phyloP scores from a whole-genome alignment of 2,329 filamentous ascomycete genomes.

The Sarocladium oryzae region DNA sequence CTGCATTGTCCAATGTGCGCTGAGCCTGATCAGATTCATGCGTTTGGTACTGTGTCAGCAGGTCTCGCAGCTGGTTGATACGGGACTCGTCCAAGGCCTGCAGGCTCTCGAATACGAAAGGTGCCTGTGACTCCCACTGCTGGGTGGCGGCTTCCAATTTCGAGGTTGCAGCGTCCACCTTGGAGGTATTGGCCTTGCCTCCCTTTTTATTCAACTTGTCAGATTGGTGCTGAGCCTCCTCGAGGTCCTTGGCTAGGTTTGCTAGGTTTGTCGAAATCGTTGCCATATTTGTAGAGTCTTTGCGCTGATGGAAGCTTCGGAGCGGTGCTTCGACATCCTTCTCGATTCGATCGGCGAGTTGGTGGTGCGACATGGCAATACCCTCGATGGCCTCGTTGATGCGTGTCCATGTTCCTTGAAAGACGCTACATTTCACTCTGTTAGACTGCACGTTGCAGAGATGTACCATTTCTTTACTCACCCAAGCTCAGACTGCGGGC shows the following conservation, averaged over 20 bases:
- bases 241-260: slow-evolving; percentile 77
- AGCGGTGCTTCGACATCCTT: slow-evolving; percentile 81
- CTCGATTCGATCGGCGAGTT: slow-evolving; percentile 75
- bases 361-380: slow-evolving; percentile 76
- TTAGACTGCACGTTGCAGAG: not conserved
- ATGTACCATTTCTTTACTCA: too few species aligned
- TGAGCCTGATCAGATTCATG: slow-evolving; percentile 86
- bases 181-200: slow-evolving; percentile 66
- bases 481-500: slow-evolving; percentile 78
- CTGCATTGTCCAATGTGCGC: slow-evolving; percentile 64
- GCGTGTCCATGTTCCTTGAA: slow-evolving; percentile 84
- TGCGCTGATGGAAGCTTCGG: slow-evolving; percentile 64
- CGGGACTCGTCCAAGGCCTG: slow-evolving; percentile 87
- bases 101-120: slow-evolving; percentile 88
- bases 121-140: slow-evolving; percentile 91
- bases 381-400: slow-evolving; percentile 74
- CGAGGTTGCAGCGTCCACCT: slow-evolving; percentile 66
- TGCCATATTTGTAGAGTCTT: slow-evolving; percentile 74
- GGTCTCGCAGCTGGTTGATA: slow-evolving; percentile 82
- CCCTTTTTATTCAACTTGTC: slow-evolving; percentile 80
- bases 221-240: slow-evolving; percentile 75
- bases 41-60: slow-evolving; percentile 87
- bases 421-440: slow-evolving; percentile 57
- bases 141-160: slow-evolving; percentile 71
- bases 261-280: slow-evolving; percentile 76